These are phyloP conservation scores for Phytophthora pinifolia DNA, from an alignment of 352 stramenopile species.

Conservation along the genomic window DNA sequence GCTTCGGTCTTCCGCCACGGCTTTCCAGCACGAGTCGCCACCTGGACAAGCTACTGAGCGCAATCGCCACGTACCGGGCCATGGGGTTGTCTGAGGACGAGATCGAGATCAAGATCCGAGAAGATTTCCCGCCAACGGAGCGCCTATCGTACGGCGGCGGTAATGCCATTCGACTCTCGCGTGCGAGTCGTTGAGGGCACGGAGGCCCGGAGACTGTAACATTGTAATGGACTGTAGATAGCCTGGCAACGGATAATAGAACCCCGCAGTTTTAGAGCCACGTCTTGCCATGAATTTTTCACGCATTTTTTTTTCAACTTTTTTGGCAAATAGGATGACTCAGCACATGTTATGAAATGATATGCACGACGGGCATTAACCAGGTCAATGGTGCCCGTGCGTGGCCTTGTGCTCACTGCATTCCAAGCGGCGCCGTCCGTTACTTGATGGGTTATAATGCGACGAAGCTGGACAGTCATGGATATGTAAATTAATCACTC, in stretches of 20 bases:
- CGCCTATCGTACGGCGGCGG: slow-evolving; percentile 31
- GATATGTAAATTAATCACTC: slow-evolving; percentile 33
- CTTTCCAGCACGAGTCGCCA: slow-evolving; percentile 61
- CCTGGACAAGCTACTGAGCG: slow-evolving; percentile 56
- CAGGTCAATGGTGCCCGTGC: slow-evolving; percentile 2
- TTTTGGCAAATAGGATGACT: too few species aligned
- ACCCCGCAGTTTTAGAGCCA: too few species aligned
- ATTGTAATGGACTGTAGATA: slow-evolving; percentile 37
- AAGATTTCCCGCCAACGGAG: slow-evolving; percentile 60
- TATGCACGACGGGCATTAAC: too few species aligned
- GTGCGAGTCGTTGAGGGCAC: slow-evolving; percentile 26
- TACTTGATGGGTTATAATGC: too few species aligned
- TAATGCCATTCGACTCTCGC: slow-evolving; percentile 7
- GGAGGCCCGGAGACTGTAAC: slow-evolving; percentile 20
- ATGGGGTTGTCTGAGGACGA: slow-evolving; percentile 61
- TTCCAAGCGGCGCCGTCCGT: neutral
- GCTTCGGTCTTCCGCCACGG: slow-evolving; percentile 52
- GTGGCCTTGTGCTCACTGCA: neutral
- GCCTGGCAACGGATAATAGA: slow-evolving; percentile 23
- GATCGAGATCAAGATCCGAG: slow-evolving; percentile 63
- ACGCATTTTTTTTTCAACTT: too few species aligned
- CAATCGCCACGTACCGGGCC: slow-evolving; percentile 64
- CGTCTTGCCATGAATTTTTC: too few species aligned
- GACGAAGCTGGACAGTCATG: slow-evolving; percentile 14
- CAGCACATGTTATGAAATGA: too few species aligned